These are phyloP conservation scores for Pleurotus platypus DNA, from an alignment of 768 basidiomycete genomes.

Conservation along the genomic window DNA sequence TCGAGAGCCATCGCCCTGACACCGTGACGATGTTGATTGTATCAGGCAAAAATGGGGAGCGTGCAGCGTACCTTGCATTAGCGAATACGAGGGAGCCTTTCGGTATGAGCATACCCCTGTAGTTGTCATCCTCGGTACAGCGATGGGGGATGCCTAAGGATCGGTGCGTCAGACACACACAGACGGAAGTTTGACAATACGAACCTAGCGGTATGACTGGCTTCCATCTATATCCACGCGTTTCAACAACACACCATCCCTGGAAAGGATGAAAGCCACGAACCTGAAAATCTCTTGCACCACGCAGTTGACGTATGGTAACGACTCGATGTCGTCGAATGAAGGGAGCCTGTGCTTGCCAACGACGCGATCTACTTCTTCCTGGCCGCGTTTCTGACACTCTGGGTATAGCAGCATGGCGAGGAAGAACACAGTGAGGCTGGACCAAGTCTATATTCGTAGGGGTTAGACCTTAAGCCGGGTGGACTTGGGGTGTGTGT, in stretches of 20 bases:
- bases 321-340: not conserved
- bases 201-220: constrained; percentile 2
- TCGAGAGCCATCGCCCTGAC: constrained; percentile 1
- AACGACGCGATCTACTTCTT: constrained; percentile 1
- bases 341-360: not conserved
- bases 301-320: not conserved
- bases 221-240: not conserved
- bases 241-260: not conserved
- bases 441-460: not conserved
- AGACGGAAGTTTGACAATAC: not conserved
- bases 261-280: not conserved
- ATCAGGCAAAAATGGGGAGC: too few species aligned
- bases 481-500: not conserved
- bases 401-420: constrained; percentile 6
- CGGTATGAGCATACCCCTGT: constrained; percentile 2
- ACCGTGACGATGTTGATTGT: too few species aligned
- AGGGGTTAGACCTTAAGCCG: not conserved
- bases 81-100: constrained; percentile 4
- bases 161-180: not conserved
- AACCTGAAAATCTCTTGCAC: constrained; percentile 1
- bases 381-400: constrained; percentile 3
- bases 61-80: not conserved
- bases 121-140: constrained; percentile 2
- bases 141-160: constrained; percentile 1
- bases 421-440: not conserved